phyloP scores from a whole-genome alignment of 176 grass and related monocot genomes.

The Eleusine coracana region DNA sequence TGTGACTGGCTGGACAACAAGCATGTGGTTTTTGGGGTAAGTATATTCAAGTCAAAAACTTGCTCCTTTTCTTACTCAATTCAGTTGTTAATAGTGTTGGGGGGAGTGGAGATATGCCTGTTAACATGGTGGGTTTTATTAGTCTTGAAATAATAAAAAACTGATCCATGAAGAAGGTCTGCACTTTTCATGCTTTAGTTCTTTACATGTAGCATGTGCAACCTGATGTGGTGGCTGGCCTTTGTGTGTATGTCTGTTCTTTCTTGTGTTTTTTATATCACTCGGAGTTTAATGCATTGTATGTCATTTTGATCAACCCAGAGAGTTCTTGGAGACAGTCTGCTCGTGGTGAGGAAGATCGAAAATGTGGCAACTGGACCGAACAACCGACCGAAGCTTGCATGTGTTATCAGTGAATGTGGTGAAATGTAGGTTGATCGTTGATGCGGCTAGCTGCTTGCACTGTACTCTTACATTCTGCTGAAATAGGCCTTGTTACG shows the following conservation, averaged over 20 bases:
- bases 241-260: background rate
- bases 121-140: conserved; percentile 9
- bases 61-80: background rate
- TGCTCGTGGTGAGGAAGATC: conserved; percentile 83
- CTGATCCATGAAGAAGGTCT: background rate
- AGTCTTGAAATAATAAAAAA: conserved; percentile 11
- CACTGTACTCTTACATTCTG: background rate
- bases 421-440: conserved; percentile 83
- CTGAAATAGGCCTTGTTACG: background rate
- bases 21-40: conserved; percentile 96
- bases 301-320: conserved; percentile 35
- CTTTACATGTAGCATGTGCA: background rate
- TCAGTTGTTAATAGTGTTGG: background rate
- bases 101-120: background rate
- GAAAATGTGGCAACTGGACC: conserved; percentile 89
- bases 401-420: conserved; percentile 77
- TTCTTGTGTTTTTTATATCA: background rate
- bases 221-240: background rate
- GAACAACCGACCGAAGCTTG: conserved; percentile 90
- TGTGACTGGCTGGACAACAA: conserved; percentile 99
- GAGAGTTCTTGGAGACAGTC: conserved; percentile 84
- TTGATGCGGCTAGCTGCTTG: background rate
- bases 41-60: conserved; percentile 28
- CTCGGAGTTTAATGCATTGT: background rate
- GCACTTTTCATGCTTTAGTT: background rate